Conservation (phyloP, 495 filamentous ascomycete genomes). For the Penicillium ochrochloron region DNA sequence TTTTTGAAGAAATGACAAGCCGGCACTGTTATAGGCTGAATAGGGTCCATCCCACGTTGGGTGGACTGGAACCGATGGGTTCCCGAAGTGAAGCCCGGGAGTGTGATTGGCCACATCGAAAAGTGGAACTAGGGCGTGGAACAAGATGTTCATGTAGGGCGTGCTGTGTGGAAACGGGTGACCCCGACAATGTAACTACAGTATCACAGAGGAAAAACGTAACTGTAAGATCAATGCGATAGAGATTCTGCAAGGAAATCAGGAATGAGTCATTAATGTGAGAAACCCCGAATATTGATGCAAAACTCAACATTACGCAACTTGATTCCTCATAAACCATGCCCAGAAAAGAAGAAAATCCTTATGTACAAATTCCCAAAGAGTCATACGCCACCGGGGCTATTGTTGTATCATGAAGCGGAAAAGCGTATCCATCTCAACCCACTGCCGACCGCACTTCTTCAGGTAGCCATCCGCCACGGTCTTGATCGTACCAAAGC, state of each 20-base stretch:
- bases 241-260: not conserved
- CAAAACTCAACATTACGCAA: slow-evolving; percentile 29
- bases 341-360: slow-evolving; percentile 10
- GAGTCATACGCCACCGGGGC: slow-evolving; percentile 25
- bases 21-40: not conserved
- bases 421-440: slow-evolving; percentile 94
- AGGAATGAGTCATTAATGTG: not conserved
- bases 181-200: not conserved
- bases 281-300: not conserved
- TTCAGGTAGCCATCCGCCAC: slow-evolving; percentile 88
- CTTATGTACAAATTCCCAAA: slow-evolving; percentile 34
- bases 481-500: slow-evolving; percentile 75
- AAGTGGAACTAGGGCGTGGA: slow-evolving; percentile 4
- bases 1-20: not conserved
- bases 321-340: slow-evolving; percentile 21
- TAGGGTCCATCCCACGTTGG: not conserved
- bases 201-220: not conserved
- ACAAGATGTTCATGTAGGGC: slow-evolving; percentile 6
- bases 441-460: slow-evolving; percentile 94
- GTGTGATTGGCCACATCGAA: slow-evolving; percentile 4
- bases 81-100: not conserved
- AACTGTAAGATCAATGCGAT: not conserved
- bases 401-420: slow-evolving; percentile 59
- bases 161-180: not conserved
- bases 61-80: slow-evolving; percentile 7